Conservation (phyloP, 768 basidiomycete genomes). For the Amanita molliuscula region DNA sequence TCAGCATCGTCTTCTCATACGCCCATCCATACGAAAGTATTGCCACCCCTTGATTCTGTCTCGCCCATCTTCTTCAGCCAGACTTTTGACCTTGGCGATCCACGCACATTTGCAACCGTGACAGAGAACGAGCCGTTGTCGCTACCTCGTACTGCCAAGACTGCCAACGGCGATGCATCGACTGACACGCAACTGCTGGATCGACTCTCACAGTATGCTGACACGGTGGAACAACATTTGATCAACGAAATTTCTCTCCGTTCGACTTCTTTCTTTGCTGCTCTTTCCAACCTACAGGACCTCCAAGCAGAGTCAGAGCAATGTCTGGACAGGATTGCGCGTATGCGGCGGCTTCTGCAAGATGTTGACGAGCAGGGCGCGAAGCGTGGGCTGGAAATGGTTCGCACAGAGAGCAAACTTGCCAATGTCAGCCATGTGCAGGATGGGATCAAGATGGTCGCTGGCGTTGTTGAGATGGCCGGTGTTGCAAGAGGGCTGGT, state of each 20-base stretch:
- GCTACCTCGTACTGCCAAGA: conserved; percentile 34
- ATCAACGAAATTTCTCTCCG: conserved; percentile 86
- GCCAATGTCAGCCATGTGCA: conserved; percentile 49
- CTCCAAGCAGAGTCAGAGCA: conserved; percentile 82
- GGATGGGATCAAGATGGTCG: conserved; percentile 53
- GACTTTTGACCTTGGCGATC: conserved; percentile 74
- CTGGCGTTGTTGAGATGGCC: conserved; percentile 69
- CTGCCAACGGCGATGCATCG: not conserved
- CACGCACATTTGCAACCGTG: conserved; percentile 66
- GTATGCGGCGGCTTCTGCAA: conserved; percentile 58
- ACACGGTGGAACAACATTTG: conserved; percentile 91
- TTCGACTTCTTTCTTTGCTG: conserved; percentile 92
- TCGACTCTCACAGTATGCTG: conserved; percentile 84
- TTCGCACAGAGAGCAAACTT: conserved; percentile 53
- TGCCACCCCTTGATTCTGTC: conserved; percentile 67
- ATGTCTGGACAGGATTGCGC: conserved; percentile 67
- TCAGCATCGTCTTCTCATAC: conserved; percentile 9
- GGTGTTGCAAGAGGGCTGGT: conserved; percentile 64
- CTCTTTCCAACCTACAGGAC: conserved; percentile 87
- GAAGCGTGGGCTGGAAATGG: conserved; percentile 67
- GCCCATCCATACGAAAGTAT: conserved; percentile 25
- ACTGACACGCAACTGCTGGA: conserved; percentile 57
- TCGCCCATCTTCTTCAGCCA: conserved; percentile 75
- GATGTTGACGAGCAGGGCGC: conserved; percentile 74
- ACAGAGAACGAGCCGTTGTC: conserved; percentile 63